Evolutionary conservation across 345 rosid species (phyloP).

Genomic region (Pugionium dolabratum): DNA sequence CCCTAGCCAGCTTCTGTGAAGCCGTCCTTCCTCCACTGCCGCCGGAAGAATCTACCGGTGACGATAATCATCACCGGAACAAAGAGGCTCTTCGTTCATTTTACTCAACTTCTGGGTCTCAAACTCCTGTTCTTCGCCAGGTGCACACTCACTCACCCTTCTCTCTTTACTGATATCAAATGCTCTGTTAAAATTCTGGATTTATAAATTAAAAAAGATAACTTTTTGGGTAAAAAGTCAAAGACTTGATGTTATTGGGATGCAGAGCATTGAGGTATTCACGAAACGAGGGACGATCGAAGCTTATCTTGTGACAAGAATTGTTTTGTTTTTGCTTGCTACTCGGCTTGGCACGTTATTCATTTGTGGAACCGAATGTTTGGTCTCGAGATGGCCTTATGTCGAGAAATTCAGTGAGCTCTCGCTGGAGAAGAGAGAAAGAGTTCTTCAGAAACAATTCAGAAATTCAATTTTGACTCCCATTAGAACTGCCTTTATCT

Average conservation of each 20-base stretch:
- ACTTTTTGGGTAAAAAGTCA: no score
- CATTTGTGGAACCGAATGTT: slow-evolving; percentile 63
- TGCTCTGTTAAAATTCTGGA: slow-evolving; percentile 5
- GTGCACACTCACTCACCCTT: not conserved
- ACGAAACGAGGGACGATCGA: slow-evolving; percentile 31
- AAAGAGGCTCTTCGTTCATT: slow-evolving; percentile 46
- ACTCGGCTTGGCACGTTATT: slow-evolving; percentile 72
- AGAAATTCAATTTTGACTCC: slow-evolving; percentile 49
- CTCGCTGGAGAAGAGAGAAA: slow-evolving; percentile 60
- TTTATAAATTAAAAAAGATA: no score
- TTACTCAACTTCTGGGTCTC: slow-evolving; percentile 52
- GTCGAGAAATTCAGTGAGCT: slow-evolving; percentile 51
- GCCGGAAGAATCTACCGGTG: slow-evolving; percentile 1
- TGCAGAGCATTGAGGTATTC: slow-evolving; percentile 32
- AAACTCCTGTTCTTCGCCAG: slow-evolving; percentile 37
- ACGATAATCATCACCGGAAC: slow-evolving; percentile 19
- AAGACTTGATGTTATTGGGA: slow-evolving; percentile 11
- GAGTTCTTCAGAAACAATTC: slow-evolving; percentile 54
- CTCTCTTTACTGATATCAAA: not conserved
- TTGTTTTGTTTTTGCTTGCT: slow-evolving; percentile 48
- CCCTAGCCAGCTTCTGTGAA: slow-evolving; percentile 59
- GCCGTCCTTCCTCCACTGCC: slow-evolving; percentile 53
- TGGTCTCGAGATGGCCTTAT: slow-evolving; percentile 52
- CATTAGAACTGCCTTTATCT: slow-evolving; percentile 51
- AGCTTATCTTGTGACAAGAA: slow-evolving; percentile 42